Evolutionary conservation across 2,329 filamentous ascomycete species (phyloP).

Genomic region (Hypoxylon sp.): DNA sequence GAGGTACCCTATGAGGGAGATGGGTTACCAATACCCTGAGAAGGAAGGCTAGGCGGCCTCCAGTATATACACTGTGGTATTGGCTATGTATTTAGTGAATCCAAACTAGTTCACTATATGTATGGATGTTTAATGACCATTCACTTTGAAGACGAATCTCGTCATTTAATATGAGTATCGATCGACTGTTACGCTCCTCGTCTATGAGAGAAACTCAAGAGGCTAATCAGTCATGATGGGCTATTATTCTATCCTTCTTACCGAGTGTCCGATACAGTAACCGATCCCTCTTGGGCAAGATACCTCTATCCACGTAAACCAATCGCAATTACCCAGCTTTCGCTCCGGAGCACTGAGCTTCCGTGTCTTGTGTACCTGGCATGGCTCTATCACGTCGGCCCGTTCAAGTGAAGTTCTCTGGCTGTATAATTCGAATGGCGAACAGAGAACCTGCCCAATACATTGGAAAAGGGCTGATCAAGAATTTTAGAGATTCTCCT

Average conservation of each 20-base stretch:
- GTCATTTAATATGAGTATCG: not conserved
- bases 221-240: not conserved
- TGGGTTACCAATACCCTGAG: not conserved
- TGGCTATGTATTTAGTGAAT: conserved; percentile 29
- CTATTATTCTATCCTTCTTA: not conserved
- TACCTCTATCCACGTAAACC: no score
- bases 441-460: no score
- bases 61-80: conserved; percentile 9
- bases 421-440: no score
- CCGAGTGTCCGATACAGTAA: no score
- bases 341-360: no score
- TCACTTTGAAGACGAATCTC: not conserved
- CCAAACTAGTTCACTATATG: conserved; percentile 13
- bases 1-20: not conserved
- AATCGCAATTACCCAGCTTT: no score
- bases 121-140: not conserved
- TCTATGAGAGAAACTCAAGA: not conserved
- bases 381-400: not conserved
- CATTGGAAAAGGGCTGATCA: not conserved
- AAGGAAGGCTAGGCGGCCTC: conserved; percentile 10
- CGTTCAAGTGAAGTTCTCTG: not conserved
- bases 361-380: no score
- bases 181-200: not conserved
- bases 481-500: no score
- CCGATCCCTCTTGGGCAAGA: no score